These are phyloP conservation scores for Pinus albicaulis DNA, from an alignment of 75 land plant genomes.

Conservation along the genomic window DNA sequence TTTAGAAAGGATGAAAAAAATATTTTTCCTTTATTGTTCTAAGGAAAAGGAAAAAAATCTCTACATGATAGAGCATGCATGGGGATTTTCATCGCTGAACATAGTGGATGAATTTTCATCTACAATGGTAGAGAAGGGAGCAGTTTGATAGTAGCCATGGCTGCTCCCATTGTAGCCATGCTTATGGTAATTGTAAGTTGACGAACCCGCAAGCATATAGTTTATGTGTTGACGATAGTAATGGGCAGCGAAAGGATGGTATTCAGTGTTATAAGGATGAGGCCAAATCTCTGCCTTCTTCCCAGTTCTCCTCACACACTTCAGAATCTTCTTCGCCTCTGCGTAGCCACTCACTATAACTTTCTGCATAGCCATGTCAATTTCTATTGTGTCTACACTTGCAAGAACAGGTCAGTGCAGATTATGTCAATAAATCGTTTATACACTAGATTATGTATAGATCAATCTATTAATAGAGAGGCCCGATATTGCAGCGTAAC, in stretches of 20 bases:
- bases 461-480: too few relatives aligned
- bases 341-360: conserved; percentile 71
- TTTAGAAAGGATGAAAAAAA: too few relatives aligned
- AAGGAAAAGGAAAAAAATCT: too few relatives aligned
- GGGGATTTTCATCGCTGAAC: conserved; percentile 70
- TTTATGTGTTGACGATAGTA: conserved; percentile 5
- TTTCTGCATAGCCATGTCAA: conserved; percentile 60
- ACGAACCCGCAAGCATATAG: not conserved
- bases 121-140: conserved; percentile 32
- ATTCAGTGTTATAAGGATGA: conserved; percentile 33
- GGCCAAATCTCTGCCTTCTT: conserved; percentile 62
- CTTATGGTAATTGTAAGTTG: conserved; percentile 51
- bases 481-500: too few relatives aligned
- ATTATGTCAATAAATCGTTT: too few relatives aligned
- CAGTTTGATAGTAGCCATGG: conserved; percentile 25
- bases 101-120: conserved; percentile 55
- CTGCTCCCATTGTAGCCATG: conserved; percentile 64
- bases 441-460: too few relatives aligned
- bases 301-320: conserved; percentile 48
- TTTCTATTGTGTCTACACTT: conserved; percentile 3
- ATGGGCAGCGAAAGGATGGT: conserved; percentile 1
- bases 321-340: conserved; percentile 54
- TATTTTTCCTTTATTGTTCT: too few relatives aligned
- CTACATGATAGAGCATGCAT: conserved; percentile 60
- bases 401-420: not conserved